A percentile compares a stretch with the other conserved stretches of the same genome.
Evolutionary conservation across 306 rosid genomes (phyloP).

Genomic region (Mimosa bimucronata): DNA sequence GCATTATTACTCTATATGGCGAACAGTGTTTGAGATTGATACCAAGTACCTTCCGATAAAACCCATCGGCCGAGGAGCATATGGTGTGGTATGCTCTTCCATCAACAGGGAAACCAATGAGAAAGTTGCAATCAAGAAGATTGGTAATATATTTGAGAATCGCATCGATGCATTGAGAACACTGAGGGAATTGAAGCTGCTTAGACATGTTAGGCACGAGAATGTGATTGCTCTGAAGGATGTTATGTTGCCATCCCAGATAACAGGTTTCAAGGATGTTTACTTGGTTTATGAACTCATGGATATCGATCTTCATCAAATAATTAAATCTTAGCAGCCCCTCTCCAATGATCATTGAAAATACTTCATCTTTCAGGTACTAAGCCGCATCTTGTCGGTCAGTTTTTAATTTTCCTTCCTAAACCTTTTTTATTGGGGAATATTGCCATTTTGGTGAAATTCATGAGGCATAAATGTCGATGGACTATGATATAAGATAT

Average conservation of each 20-base stretch:
- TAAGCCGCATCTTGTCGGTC: constrained; percentile 11
- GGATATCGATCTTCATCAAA: constrained; percentile 89
- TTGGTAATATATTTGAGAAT: constrained; percentile 71
- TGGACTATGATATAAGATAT: background rate
- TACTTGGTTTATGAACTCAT: constrained; percentile 94
- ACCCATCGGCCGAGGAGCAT: constrained; percentile 82
- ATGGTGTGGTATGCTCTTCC: constrained; percentile 87
- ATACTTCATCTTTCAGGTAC: constrained; percentile 83
- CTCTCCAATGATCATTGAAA: constrained; percentile 82
- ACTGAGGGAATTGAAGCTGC: constrained; percentile 83
- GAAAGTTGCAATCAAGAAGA: constrained; percentile 91
- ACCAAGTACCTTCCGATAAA: constrained; percentile 81
- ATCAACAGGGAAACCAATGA: constrained; percentile 74
- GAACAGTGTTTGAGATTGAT: constrained; percentile 81
- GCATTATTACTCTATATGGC: constrained; percentile 72
- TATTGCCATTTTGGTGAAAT: constrained; percentile 18
- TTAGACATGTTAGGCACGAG: constrained; percentile 70
- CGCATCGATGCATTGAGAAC: constrained; percentile 68
- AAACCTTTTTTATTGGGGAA: constrained; percentile 1
- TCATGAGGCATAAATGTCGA: constrained; percentile 21
- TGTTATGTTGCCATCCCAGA: constrained; percentile 75
- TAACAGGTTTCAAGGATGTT: constrained; percentile 71
- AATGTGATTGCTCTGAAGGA: constrained; percentile 87
- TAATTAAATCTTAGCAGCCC: constrained; percentile 72
- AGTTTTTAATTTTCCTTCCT: constrained; percentile 28